These are phyloP conservation scores for Chloranthus sessilifolius DNA, from an alignment of 164 flowering plant species.

Conservation along the genomic window DNA sequence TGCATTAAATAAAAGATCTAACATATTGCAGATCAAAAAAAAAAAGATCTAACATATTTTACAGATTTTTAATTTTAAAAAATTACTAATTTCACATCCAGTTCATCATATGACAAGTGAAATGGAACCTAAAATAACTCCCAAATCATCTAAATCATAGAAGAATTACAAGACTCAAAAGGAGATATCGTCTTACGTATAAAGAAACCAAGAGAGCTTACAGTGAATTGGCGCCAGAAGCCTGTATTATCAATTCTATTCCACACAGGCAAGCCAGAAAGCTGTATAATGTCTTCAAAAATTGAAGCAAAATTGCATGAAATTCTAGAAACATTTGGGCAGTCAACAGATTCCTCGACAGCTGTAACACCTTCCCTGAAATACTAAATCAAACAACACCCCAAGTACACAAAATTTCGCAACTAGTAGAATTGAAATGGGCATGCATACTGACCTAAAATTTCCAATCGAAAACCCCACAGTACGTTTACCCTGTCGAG, in stretches of 20 bases:
- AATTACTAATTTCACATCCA: too few species aligned
- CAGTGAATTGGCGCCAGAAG: slow-evolving; percentile 94
- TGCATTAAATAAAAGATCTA: too few species aligned
- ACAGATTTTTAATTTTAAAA: too few species aligned
- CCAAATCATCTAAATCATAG: too few species aligned
- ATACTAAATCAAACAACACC: too few species aligned
- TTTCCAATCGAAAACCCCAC: slow-evolving; percentile 95
- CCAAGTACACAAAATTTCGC: slow-evolving; percentile 3
- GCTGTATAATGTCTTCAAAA: slow-evolving; percentile 72
- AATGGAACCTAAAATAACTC: too few species aligned
- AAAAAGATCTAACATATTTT: too few species aligned
- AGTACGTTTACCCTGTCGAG: slow-evolving; percentile 64
- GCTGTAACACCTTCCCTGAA: slow-evolving; percentile 92
- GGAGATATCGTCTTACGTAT: too few species aligned
- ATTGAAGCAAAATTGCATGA: slow-evolving; percentile 69
- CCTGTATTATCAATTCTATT: slow-evolving; percentile 81
- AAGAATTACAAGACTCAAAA: too few species aligned
- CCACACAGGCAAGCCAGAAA: slow-evolving; percentile 74
- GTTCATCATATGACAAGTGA: too few species aligned
- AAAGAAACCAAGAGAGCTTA: slow-evolving; percentile 24
- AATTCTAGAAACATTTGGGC: slow-evolving; percentile 79
- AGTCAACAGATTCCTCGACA: slow-evolving; percentile 75
- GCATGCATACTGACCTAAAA: slow-evolving; percentile 54
- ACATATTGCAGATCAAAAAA: too few species aligned
- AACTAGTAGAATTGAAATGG: slow-evolving; percentile 4